phyloP scores from a whole-genome alignment of 163 green algal genomes.

The Volvox carteri region DNA sequence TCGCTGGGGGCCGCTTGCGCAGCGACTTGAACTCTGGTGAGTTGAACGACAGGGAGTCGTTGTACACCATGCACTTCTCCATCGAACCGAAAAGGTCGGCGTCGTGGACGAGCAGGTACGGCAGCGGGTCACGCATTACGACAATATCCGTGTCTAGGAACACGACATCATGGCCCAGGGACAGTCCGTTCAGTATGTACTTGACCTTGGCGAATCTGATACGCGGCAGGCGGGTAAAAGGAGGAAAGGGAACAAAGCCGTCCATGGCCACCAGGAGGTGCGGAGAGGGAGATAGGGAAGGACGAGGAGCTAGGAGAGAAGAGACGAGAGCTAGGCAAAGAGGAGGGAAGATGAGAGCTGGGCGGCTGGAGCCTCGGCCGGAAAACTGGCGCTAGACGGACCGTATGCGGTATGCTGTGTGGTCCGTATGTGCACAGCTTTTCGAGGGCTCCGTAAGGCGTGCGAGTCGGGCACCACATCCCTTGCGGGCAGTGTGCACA shows the following conservation, averaged over 20 bases:
- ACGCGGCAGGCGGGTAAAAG: too few relatives aligned
- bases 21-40: not conserved
- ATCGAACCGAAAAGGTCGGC: conserved; percentile 25
- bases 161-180: conserved; percentile 41
- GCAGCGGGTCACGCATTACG: conserved; percentile 45
- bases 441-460: too few relatives aligned
- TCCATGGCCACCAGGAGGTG: not conserved
- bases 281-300: not conserved
- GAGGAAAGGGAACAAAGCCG: too few relatives aligned
- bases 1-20: not conserved
- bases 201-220: conserved; percentile 58
- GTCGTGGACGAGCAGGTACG: conserved; percentile 17
- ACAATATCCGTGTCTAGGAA: conserved; percentile 55
- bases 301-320: not conserved
- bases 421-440: too few relatives aligned
- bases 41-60: not conserved
- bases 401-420: too few relatives aligned
- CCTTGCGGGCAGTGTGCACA: too few relatives aligned
- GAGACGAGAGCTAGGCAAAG: too few relatives aligned
- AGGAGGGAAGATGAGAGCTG: too few relatives aligned
- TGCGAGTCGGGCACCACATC: too few relatives aligned
- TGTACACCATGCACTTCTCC: conserved; percentile 52
- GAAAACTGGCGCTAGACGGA: too few relatives aligned
- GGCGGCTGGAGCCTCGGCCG: too few relatives aligned
- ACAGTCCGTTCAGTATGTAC: conserved; percentile 57